Evolutionary conservation across 2,329 filamentous ascomycete species (phyloP).

Genomic region (Fusarium citri): DNA sequence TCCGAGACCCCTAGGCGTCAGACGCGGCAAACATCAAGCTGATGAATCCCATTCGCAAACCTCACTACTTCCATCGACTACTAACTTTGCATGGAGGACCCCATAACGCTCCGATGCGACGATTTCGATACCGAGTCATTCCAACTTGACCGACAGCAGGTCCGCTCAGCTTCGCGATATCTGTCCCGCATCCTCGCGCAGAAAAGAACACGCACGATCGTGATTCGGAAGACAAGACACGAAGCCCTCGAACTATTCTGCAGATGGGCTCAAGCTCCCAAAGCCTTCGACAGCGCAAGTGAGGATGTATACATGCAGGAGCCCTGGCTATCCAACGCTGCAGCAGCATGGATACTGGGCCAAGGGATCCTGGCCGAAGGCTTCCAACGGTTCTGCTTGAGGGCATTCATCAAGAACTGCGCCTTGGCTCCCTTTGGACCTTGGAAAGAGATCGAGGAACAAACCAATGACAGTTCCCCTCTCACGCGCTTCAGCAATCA

Average conservation of each 20-base stretch:
- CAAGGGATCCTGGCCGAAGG: background rate
- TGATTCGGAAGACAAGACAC: accelerated
- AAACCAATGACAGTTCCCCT: background rate
- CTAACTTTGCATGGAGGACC: background rate
- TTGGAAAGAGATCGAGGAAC: background rate
- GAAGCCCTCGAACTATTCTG: background rate
- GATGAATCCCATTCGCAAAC: too few species aligned
- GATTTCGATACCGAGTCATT: background rate
- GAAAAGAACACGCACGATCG: accelerated
- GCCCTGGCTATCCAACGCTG: background rate
- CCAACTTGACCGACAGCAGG: background rate
- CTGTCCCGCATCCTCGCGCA: background rate
- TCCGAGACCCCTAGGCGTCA: background rate
- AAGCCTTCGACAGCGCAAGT: background rate
- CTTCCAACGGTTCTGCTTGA: background rate
- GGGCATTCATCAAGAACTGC: background rate
- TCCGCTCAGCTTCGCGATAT: background rate
- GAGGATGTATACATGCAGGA: background rate
- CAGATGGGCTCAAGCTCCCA: background rate
- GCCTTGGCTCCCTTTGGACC: background rate
- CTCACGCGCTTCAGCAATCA: background rate
- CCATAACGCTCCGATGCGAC: background rate
- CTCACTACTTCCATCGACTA: background rate
- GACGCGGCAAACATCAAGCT: too few species aligned
- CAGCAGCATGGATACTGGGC: background rate